Percentiles rank a stretch among this genome's conserved stretches.
Evolutionary conservation across 169 alveolate species (phyloP).

Genomic region (Plasmodium malariae): DNA sequence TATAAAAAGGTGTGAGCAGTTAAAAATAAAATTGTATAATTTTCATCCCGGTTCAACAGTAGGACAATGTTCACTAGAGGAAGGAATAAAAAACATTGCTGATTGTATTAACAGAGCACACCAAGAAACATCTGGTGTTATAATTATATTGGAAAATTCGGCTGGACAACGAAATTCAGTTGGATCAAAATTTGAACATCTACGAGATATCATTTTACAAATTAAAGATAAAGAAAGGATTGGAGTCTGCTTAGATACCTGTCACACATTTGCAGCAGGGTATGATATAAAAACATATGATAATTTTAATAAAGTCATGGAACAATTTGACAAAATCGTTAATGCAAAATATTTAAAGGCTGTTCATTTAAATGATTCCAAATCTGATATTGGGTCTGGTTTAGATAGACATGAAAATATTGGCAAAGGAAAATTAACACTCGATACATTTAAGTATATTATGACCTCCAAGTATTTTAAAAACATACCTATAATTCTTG

Average conservation of each 20-base stretch:
- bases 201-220: constrained; percentile 86
- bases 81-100: constrained; percentile 86
- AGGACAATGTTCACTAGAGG: constrained; percentile 85
- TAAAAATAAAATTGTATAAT: constrained; percentile 89
- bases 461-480: constrained; percentile 88
- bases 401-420: constrained; percentile 92
- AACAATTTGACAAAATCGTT: constrained; percentile 85
- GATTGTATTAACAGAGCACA: constrained; percentile 89
- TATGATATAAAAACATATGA: constrained; percentile 89
- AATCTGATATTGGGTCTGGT: constrained; percentile 90
- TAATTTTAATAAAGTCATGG: constrained; percentile 87
- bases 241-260: constrained; percentile 94
- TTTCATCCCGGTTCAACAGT: constrained; percentile 93
- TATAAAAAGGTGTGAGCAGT: constrained; percentile 89
- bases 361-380: constrained; percentile 93
- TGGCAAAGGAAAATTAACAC: constrained; percentile 91
- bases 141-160: constrained; percentile 90
- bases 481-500: constrained; percentile 90
- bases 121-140: constrained; percentile 85
- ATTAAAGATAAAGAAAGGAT: constrained; percentile 89
- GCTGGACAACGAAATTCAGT: constrained; percentile 92
- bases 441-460: constrained; percentile 89
- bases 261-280: constrained; percentile 94
- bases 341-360: constrained; percentile 89
- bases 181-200: constrained; percentile 91